Conservation (phyloP, 2,329 filamentous ascomycete species). For the Incumbomyces lentus region DNA sequence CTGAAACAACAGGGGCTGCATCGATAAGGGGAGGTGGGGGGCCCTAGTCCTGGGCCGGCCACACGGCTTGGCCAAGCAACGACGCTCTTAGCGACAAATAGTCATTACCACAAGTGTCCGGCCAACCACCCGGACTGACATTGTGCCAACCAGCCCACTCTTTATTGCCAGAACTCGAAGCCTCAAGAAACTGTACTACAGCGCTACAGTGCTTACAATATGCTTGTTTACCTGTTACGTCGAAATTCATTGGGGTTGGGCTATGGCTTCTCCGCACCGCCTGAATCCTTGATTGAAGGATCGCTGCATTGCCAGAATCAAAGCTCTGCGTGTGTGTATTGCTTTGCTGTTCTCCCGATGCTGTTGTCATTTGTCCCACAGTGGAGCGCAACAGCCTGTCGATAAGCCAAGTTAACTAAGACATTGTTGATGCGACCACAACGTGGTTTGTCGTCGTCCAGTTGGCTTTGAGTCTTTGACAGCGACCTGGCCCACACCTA, state of each 20-base stretch:
- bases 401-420: conserved; percentile 1
- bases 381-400: neutral
- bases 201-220: neutral
- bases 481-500: neutral
- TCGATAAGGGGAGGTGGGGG: neutral
- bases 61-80: neutral
- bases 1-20: conserved; percentile 4
- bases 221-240: neutral
- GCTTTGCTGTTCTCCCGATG: neutral
- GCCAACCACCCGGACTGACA: conserved; percentile 2
- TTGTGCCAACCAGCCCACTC: neutral
- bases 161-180: neutral
- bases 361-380: neutral
- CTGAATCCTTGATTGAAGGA: neutral
- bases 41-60: neutral
- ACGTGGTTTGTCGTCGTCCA: neutral
- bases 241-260: neutral
- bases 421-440: conserved; percentile 3
- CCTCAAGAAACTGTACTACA: neutral
- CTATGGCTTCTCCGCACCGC: neutral
- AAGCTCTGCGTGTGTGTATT: neutral
- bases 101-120: neutral
- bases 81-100: neutral
- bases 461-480: neutral
- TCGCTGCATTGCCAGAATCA: neutral